phyloP scores from a whole-genome alignment of 179 eudicot species.

The Actinidia polygama region DNA sequence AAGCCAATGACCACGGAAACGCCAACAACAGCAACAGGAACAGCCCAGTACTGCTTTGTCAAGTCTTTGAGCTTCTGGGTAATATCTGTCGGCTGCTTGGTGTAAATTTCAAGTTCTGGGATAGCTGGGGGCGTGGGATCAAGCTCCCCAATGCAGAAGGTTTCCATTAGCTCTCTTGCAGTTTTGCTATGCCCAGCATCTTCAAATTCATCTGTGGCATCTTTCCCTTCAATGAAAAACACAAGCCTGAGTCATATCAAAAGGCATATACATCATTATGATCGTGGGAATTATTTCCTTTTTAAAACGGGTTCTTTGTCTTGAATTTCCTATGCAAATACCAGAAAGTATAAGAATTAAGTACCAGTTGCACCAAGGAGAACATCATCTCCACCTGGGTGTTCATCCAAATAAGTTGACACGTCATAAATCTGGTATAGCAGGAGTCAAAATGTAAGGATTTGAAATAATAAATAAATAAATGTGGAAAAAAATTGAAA shows the following conservation, averaged over 20 bases:
- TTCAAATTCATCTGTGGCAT: conserved; percentile 83
- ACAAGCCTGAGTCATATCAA: not conserved
- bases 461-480: not conserved
- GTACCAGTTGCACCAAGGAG: conserved; percentile 69
- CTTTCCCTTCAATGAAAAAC: conserved; percentile 52
- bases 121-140: conserved; percentile 51
- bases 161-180: conserved; percentile 65
- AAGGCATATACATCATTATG: not conserved
- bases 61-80: conserved; percentile 48
- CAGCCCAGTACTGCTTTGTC: conserved; percentile 63
- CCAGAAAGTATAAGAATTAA: not conserved
- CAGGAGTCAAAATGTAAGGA: not conserved
- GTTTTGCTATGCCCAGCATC: conserved; percentile 78
- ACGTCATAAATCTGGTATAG: conserved; percentile 85
- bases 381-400: conserved; percentile 96
- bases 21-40: conserved; percentile 57
- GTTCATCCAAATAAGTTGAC: conserved; percentile 82
- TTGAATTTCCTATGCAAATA: not conserved
- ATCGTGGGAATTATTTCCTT: not conserved
- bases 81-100: conserved; percentile 32
- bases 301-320: not conserved
- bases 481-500: not conserved
- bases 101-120: conserved; percentile 46
- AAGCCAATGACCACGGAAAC: conserved; percentile 59
- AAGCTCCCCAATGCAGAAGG: conserved; percentile 67